Evolutionary conservation across 2,329 filamentous ascomycete species (phyloP), one percentile per base, ranked within the genome.

Genomic region (Talaromyces rugulosus): DNA sequence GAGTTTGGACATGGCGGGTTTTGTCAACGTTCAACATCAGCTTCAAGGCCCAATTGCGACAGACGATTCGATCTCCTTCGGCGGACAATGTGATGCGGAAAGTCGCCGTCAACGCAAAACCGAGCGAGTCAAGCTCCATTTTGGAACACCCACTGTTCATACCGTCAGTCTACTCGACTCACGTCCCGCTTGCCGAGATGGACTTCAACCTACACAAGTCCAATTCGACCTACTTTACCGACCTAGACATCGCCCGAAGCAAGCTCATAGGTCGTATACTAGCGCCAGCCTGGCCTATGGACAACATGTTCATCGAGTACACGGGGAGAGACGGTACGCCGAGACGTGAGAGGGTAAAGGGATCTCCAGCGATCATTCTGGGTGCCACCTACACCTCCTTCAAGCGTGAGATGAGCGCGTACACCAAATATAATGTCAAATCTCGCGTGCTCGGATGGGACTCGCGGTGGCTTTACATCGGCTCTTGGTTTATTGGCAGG

Each of bases 131-230:
- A 40, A 40, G 36, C 36, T n/a, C 36, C 5, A n/a, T 40, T 40
- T 40, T 9, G 11, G 36, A 40, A 40, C 36, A 40, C 36, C 36
- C 36, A 40, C 36, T 40, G 7, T 40, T 40, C 36, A 3, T 40
- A 14, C 36, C 36, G 16, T 40, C 36, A n/a, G 36, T 40, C 36
- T 40, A 40, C 36, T 40, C 36, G 11, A 40, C 36, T 12, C 11
- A 40, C 36, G 36, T 40, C 16, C 36, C 36, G 36, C 36, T 40
- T 9, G 7, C 36, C 16, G 36, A 40, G 36, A 40, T 40, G 4
- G 93, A 96, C 78, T 91, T 92, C 80, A 94, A 95, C 78, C 71
- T 92, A 50, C 89, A 93, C 82, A 92, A 93, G 74, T 88, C 87
- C 64, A 91, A 92, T 79, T 86, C 85, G 68, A 96, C 92, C 34